phyloP scores from a whole-genome alignment of 2,329 filamentous ascomycete genomes.

The Annulohypoxylon truncatum region DNA sequence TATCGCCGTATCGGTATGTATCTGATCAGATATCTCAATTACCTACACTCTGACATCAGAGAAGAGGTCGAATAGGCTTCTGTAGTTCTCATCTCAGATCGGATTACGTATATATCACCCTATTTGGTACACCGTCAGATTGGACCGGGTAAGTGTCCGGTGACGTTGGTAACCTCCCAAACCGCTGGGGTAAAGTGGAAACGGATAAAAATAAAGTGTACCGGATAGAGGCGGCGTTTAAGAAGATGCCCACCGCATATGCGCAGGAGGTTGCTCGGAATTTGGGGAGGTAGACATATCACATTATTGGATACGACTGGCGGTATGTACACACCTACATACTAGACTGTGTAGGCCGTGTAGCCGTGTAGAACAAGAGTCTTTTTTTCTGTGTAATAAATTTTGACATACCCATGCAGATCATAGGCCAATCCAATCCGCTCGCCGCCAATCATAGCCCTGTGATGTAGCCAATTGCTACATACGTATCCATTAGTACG shows the following conservation, averaged over 20 bases:
- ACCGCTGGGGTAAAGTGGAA: conserved; percentile 2
- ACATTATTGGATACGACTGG: conserved; percentile 19
- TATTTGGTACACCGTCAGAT: background rate
- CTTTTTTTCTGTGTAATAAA: conserved; percentile 2
- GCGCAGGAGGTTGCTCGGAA: conserved; percentile 4
- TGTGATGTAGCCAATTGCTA: background rate
- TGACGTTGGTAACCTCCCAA: conserved; percentile 1
- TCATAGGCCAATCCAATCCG: background rate
- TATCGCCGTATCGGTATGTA: background rate
- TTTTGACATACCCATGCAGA: conserved; percentile 3
- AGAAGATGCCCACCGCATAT: conserved; percentile 2
- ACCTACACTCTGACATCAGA: background rate
- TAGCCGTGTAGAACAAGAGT: background rate
- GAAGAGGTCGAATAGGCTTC: background rate
- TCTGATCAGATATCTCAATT: background rate
- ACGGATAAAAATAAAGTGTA: background rate
- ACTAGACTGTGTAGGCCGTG: background rate
- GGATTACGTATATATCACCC: conserved; percentile 3
- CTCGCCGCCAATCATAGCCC: background rate
- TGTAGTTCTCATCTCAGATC: background rate
- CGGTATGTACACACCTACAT: conserved; percentile 21
- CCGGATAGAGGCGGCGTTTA: conserved; percentile 2
- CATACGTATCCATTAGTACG: background rate
- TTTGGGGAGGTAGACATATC: conserved; percentile 12
- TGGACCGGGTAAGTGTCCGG: background rate